Evolutionary conservation across 2,329 filamentous ascomycete species (phyloP), one percentile per base, ranked within the genome.

Genomic region (Neophaeococcomyces mojaviensis): DNA sequence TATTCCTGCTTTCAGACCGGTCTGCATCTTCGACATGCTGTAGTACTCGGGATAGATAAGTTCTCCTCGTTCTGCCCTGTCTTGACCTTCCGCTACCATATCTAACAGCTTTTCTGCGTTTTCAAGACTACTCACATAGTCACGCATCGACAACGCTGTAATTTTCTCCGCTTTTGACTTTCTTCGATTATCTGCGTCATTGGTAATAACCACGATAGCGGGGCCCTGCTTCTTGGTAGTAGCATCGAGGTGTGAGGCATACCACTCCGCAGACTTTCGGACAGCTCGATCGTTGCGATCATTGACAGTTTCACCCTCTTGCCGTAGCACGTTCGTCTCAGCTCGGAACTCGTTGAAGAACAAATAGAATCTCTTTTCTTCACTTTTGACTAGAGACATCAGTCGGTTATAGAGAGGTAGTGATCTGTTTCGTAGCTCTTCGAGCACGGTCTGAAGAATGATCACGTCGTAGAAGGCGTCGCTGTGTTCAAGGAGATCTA

Each of bases 291-390:
- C 94, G 61, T 98, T 98, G 45, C 92, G 79, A 64, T 98, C 92
- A 63, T 98, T 98, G 67, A 98, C 92, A 2, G 79, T 84, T 70
- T 98, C 92, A 31, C 86, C 83, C 4, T 75, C 66, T 16, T 82
- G 77, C 51, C 92, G 77, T 22, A 77, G 69, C 39, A 96, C 79
- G 60, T 95, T 86, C 0, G 92, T 98, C 65, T 98, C 94, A 32
- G 89, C 73, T 42, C 90, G 79, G 62, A 98, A 98, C 59, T 98
- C 92, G 64, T 98, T 98, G 78, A 97, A 97, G 65, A 98, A 98
- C 43, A 98, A 87, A 61, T 97, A 96, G 64, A 95, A 97, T 45
- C 90, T 81, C 73, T 98, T 98, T 55, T 94, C 88, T 58, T 95
- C 88, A 60, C 90, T 95, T 67, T 90, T 94, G 32, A 89, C 94